Evolutionary conservation across 2,329 filamentous ascomycete genomes (phyloP), one percentile per base, ranked within the genome.

Genomic region (Corinectria fuckeliana): DNA sequence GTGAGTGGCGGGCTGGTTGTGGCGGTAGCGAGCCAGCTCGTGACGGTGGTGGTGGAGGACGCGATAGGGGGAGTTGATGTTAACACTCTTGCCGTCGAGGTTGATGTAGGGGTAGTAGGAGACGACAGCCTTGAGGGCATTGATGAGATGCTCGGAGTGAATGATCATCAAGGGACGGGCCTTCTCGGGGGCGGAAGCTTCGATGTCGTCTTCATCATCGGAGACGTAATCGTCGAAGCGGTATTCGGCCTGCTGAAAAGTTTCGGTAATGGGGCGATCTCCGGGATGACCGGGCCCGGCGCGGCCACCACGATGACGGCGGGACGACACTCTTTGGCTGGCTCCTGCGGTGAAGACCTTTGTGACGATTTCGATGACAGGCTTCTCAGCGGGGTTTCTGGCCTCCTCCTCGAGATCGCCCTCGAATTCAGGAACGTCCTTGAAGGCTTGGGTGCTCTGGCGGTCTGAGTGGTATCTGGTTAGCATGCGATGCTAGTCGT

Each of bases 121-220:
- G 6, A 85, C 75, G 5, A 83, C 76, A 11, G 81, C 80, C 25
- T 72, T 74, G 4, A 85, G 73, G 1, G 81, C 81, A 45, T 81
- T 77, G 62, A 80, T 76, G 26, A 85, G 75, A 56, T 81, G 71
- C 26, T 69, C 58, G 2, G 81, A 83, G 61, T 80, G 73, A 42
- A 83, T 78, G 3, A 75, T 49, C 78, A 83, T 82, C 52, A 70
- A 64, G 0, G 76, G 78, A 1, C 62, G 69, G 16, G 75, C 71
- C 8, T 72, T 63, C 16, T 73, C 71, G 28, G 69, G 61, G 23
- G 70, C 44, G 11, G 72, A 71, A 23, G 65, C 58, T 21, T 72
- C 64, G 13, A 63, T 51, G 14, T 66, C 68, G 10, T 60, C 63
- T 6, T 69, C 65, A 0, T 60, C 62, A 7, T 74, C 68, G 0